Percentiles rank a stretch among this genome's conserved stretches.
Conservation (phyloP, 1,284 basidiomycete genomes). For the Marasmius oreades region DNA sequence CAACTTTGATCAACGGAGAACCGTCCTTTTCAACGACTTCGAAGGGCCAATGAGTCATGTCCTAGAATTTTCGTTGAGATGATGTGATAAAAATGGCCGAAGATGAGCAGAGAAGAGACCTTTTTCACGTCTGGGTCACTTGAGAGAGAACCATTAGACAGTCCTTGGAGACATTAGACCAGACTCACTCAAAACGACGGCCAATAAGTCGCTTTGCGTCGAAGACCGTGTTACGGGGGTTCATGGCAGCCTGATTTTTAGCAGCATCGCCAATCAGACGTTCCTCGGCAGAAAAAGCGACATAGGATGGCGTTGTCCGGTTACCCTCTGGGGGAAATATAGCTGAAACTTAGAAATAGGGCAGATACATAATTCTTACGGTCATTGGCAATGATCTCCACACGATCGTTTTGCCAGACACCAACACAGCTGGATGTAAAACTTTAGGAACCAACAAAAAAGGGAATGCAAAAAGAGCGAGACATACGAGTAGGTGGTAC, state of each 20-base stretch:
- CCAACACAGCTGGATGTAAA: slow-evolving; percentile 74
- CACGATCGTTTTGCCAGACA: slow-evolving; percentile 98
- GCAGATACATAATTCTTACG: slow-evolving; percentile 47
- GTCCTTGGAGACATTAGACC: slow-evolving; percentile 15
- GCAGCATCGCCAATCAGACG: slow-evolving; percentile 99
- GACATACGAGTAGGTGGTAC: slow-evolving; percentile 86
- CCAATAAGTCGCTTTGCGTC: slow-evolving; percentile 98
- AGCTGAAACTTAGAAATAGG: slow-evolving; percentile 9
- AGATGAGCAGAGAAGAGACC: slow-evolving; percentile 34
- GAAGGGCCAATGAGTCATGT: slow-evolving; percentile 93
- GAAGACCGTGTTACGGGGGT: slow-evolving; percentile 94
- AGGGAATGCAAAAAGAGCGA: slow-evolving; percentile 3
- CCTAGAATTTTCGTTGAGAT: slow-evolving; percentile 38
- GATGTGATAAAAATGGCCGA: slow-evolving; percentile 3
- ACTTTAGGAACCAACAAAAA: slow-evolving; percentile 16
- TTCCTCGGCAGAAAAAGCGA: slow-evolving; percentile 96
- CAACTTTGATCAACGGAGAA: slow-evolving; percentile 94
- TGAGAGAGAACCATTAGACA: slow-evolving; percentile 15
- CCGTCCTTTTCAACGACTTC: slow-evolving; percentile 91
- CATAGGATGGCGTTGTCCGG: slow-evolving; percentile 98
- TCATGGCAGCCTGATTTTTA: slow-evolving; percentile 97
- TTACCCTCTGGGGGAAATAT: slow-evolving; percentile 78
- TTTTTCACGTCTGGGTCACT: slow-evolving; percentile 87
- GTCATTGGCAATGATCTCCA: slow-evolving; percentile 98
- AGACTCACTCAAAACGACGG: slow-evolving; percentile 84